Evolutionary conservation across 495 filamentous ascomycete genomes (phyloP), one percentile per base, ranked within the genome.

Genomic region (Penicillium waksmanii): DNA sequence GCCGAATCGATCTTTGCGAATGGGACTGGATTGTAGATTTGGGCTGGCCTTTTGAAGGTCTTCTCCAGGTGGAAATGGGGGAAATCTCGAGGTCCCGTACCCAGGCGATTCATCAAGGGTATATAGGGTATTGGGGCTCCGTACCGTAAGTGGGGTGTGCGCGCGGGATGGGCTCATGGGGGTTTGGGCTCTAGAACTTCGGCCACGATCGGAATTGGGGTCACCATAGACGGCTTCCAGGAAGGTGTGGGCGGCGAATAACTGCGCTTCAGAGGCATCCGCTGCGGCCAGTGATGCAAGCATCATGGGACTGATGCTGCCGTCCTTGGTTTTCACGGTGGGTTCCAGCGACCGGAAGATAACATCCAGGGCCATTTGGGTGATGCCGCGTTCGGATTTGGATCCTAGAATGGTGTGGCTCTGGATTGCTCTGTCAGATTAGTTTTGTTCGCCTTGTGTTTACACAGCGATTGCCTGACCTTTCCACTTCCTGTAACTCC

Each of bases 401-500:
- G 90, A 93, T 52, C 95, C 95, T 11, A 98, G 84, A 64, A 98
- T 96, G n/a, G 95, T 98, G 70, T 98, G 92, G 62, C 90, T 93
- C 94, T 98, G 65, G 25, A 52, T 5, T n/a, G 27, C 5, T 58
- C 73, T 53, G 58, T 42, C 6, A 5, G 49, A 61, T 67, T 47
- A 71, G 66, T 53, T 21, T 56, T 48, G 19, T 48, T 52, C 44
- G 55, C 34, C 19, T 9, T 35, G 40, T 42, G 46, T 12, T 21
- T 36, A 23, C 5, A 31, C 27, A 31, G 27, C 11, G 8, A 19
- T 5, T 18, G 6, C 47, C 81, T 35, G 63, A 96, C 94, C 86
- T 98, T 98, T 66, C 95, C 95, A 60, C 91, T 96, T 17, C 95
- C 96, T 7, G 95, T 97, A 33, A 98, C 95, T 6, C 95, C 95